Base-by-base conservation (phyloP, 345 rosid species). In the Acer campestre region DNA sequence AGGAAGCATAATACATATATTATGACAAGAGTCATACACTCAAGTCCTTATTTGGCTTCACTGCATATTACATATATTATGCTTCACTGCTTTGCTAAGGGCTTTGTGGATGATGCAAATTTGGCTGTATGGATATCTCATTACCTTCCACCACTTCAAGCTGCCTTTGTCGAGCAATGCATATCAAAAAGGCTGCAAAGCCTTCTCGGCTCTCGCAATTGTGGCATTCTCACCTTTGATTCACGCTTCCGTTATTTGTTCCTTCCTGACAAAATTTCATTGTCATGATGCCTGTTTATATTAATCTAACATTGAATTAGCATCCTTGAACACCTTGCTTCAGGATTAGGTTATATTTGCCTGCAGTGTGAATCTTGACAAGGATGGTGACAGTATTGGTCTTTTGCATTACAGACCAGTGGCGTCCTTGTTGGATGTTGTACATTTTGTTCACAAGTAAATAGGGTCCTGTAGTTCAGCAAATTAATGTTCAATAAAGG, bases 81-180 rank as follows among this genome's bases (percentile, higher is more conserved):
- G 94, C 86, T 91, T 56, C 95, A 93, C 75, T 90, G 97, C 82
- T 93, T 86, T 67, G 90, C 90, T 12, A 94, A 85, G 82, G 84
- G 90, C 81, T 78, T 80, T 27, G 95, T 93, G 35, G 98, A 90
- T 55, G 97, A 93, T 77, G 66, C 88, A 38, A 88, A 86, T 66
- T 86, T 95, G 78, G 90, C 91, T 22, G 90, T 89, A 58, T 95
- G 98, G 98, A 95, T 90, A 74, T 90, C 98, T 17, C 87, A 87
- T 74, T 93, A 90, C 88, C 88, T 93, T 80, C 97, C 98, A 5
- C 83, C 92, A 14, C 76, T 77, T 40, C 97, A 91, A 61, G 95
- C 95, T 0, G 86, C 88, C 51, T 93, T 95, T 81, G 95, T 90
- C 7, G 94, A 93, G 83, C 93, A 88, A 76, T 93, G 97, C 88